These are phyloP conservation scores for Baeospora myosura DNA, from an alignment of 1,284 basidiomycete species.

Conservation along the genomic window DNA sequence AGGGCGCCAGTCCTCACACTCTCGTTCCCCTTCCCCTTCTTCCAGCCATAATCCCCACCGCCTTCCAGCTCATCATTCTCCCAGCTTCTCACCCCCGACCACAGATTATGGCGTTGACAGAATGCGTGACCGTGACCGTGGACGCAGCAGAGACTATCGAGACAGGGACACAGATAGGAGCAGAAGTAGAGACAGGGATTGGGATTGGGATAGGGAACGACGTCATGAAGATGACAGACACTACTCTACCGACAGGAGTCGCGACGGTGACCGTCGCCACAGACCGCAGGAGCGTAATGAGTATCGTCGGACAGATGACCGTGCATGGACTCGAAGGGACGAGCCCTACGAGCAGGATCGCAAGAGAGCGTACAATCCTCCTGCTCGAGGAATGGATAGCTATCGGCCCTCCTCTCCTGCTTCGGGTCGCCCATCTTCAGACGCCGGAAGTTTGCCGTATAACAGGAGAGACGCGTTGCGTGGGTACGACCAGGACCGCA, in stretches of 20 bases:
- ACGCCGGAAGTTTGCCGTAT: slow-evolving; percentile 2
- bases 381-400: slow-evolving; percentile 6
- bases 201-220: slow-evolving; percentile 18
- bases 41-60: slow-evolving; percentile 36
- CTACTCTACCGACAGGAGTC: slow-evolving; percentile 17
- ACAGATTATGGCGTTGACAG: slow-evolving; percentile 28
- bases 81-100: slow-evolving; percentile 23
- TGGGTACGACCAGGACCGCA: slow-evolving; percentile 2
- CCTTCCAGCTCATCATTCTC: slow-evolving; percentile 32
- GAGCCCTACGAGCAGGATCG: background rate
- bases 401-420: slow-evolving; percentile 3
- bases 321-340: slow-evolving; percentile 10
- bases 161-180: slow-evolving; percentile 19
- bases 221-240: slow-evolving; percentile 8
- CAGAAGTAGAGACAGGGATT: slow-evolving; percentile 16
- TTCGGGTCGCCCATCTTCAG: background rate
- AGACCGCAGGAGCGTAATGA: slow-evolving; percentile 20
- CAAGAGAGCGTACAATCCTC: slow-evolving; percentile 15
- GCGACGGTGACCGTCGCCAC: slow-evolving; percentile 8
- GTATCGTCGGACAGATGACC: slow-evolving; percentile 11
- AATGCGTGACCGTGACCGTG: slow-evolving; percentile 21
- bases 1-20: slow-evolving; percentile 21
- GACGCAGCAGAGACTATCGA: slow-evolving; percentile 13
- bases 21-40: slow-evolving; percentile 30
- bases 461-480: background rate